Evolutionary conservation across 2,329 filamentous ascomycete genomes (phyloP), one percentile per base, ranked within the genome.

Genomic region (Geosmithia putterillii): DNA sequence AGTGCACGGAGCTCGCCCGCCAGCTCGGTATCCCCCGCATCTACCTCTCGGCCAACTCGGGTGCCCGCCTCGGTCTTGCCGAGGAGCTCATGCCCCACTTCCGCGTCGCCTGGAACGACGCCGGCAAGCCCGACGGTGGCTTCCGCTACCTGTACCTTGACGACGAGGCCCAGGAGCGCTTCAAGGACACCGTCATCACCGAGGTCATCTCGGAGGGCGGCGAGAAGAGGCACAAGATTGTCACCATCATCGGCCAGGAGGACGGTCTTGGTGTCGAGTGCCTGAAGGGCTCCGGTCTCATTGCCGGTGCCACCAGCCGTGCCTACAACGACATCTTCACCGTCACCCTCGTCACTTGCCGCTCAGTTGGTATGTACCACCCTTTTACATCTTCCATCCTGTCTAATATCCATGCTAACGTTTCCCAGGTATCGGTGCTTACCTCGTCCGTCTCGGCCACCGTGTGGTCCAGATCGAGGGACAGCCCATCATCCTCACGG

Each of bases 261-360:
- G 90, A 98, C 53, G 92, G 92, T 50, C 81, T 98, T 43, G 92
- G 92, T 76, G 92, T 98, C 47, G 92, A 98, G 69, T 98, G 89
- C 69, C 70, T 98, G 64, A 84, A 88, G 63, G 92, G 92, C 49
- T 98, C 92, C 52, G 92, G 92, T 79, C 78, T 98, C 53, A 98
- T 98, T 67, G 92, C 92, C 47, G 92, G 92, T 73, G 90, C 90
- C 56, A 98, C 92, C 32, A 95, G 89, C 60, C 81, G 86, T 60
- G 92, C 92, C 37, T 98, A 98, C 67, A 90, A 95, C 58, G 92
- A 98, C 62, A 95, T 98, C 62, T 98, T 98, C 71, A 98, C 92
- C 46, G 83, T 95, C 57, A 98, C 92, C 18, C 74, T 98, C 52
- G 92, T 98, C 48, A 98, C 92, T 49, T 98, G 92, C 67, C 84